These are phyloP conservation scores for Acrasis kona DNA, from an alignment of 78 protist species.

Conservation along the genomic window DNA sequence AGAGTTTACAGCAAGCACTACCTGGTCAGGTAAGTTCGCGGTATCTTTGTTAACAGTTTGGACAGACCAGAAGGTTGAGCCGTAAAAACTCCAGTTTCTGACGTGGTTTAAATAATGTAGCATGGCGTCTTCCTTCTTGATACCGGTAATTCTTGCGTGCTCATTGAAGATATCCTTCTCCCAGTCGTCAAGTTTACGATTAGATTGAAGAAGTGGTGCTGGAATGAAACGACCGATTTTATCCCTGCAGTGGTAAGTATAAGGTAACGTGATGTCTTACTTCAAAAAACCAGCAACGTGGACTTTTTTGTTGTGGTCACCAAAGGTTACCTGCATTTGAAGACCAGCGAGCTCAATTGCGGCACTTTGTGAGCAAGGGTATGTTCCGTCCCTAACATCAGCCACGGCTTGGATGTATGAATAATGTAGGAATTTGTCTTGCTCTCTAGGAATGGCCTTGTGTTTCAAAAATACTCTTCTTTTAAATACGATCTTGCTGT, in stretches of 20 bases:
- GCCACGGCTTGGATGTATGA: not conserved
- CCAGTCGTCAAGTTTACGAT: not conserved
- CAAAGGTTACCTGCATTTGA: conserved; percentile 11
- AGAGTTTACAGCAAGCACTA: not conserved
- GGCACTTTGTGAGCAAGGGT: not conserved
- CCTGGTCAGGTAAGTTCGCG: not conserved
- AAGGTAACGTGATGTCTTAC: not conserved
- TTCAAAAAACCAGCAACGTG: not conserved
- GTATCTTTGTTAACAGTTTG: not conserved
- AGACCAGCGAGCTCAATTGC: not conserved
- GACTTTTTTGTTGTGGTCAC: not conserved
- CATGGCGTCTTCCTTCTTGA: conserved; percentile 4
- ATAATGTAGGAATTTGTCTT: not conserved
- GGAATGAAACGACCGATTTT: not conserved
- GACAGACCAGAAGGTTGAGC: conserved; percentile 9
- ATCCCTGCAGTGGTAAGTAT: not conserved
- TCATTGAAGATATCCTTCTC: not conserved
- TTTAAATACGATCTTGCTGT: not conserved
- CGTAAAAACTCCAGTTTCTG: not conserved
- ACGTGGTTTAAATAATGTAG: not conserved
- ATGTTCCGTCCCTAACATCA: not conserved
- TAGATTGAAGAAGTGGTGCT: not conserved
- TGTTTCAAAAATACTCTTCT: conserved; percentile 2
- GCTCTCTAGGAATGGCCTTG: not conserved
- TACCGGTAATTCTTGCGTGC: not conserved